A percentile compares a stretch with the other conserved stretches of the same genome.
Evolutionary conservation across 805 yeast genomes (phyloP).

Genomic region (Lipomyces starkeyi): DNA sequence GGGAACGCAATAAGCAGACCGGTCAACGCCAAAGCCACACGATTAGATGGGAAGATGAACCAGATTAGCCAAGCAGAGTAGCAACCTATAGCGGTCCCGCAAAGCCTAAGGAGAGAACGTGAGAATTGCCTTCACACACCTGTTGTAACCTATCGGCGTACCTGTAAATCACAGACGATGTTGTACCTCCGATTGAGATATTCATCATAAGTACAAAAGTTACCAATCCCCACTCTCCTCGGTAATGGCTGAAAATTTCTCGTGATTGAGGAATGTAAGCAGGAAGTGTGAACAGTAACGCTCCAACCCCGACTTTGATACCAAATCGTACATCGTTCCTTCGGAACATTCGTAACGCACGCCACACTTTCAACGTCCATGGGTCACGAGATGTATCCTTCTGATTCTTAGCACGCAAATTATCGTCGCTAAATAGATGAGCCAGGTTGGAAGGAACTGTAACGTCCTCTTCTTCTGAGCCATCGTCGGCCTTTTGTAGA

Average conservation of each 20-base stretch:
- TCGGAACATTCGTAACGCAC: conserved; percentile 56
- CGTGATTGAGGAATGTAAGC: conserved; percentile 68
- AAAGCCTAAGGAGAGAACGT: conserved; percentile 47
- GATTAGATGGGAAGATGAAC: conserved; percentile 63
- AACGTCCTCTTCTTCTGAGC: conserved; percentile 23
- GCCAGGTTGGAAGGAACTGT: conserved; percentile 33
- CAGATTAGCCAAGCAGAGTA: conserved; percentile 47
- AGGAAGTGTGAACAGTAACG: conserved; percentile 65
- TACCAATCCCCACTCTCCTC: conserved; percentile 86
- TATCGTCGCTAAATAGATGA: conserved; percentile 30
- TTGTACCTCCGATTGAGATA: conserved; percentile 82
- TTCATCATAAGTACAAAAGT: conserved; percentile 84
- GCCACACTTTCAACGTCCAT: conserved; percentile 46
- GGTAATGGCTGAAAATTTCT: conserved; percentile 63
- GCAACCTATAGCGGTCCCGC: conserved; percentile 80
- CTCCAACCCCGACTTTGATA: conserved; percentile 78
- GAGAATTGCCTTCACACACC: neutral
- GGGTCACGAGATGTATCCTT: conserved; percentile 9
- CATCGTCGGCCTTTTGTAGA: neutral
- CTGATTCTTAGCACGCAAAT: conserved; percentile 23
- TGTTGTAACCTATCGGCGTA: conserved; percentile 42
- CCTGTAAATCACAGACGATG: conserved; percentile 72
- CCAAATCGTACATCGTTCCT: conserved; percentile 79
- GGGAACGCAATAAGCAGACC: conserved; percentile 51
- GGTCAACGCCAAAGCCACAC: conserved; percentile 57